These are phyloP conservation scores for Trichoderma sp. DNA, from an alignment of 2,329 filamentous ascomycete species.

Conservation along the genomic window DNA sequence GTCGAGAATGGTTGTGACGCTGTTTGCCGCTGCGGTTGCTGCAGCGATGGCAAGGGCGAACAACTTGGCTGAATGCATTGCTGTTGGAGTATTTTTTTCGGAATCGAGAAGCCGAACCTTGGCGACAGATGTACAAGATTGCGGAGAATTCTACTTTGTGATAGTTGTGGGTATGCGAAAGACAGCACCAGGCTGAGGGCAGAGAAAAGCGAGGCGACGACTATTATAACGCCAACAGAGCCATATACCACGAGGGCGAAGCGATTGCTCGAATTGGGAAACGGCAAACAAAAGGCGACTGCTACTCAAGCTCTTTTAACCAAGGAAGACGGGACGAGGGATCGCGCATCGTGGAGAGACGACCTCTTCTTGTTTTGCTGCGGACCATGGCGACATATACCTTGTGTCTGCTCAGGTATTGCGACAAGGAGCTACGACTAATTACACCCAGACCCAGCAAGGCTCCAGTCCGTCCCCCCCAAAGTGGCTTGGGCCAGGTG, in stretches of 20 bases:
- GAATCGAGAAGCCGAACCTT: not conserved
- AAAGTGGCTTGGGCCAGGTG: constrained; percentile 14
- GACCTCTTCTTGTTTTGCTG: constrained; percentile 4
- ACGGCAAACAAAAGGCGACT: not conserved
- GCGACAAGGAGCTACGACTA: constrained; percentile 19
- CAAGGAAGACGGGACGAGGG: constrained; percentile 2
- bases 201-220: not conserved
- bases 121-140: constrained; percentile 4
- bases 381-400: constrained; percentile 13
- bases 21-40: constrained; percentile 17
- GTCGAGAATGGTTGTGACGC: not conserved
- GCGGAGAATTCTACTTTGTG: constrained; percentile 3
- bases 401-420: constrained; percentile 1
- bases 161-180: not conserved
- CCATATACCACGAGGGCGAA: constrained; percentile 6
- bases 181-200: constrained; percentile 15
- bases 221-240: constrained; percentile 12
- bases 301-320: constrained; percentile 6
- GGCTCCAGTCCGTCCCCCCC: constrained; percentile 4
- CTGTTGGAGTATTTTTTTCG: not conserved
- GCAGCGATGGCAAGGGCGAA: constrained; percentile 20
- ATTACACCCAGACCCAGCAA: constrained; percentile 18
- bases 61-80: constrained; percentile 24
- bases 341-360: constrained; percentile 15
- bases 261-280: not conserved